Evolutionary conservation across 1,284 basidiomycete genomes (phyloP), one percentile per base, ranked within the genome.

Genomic region (Tetrapyrgos nigripes): DNA sequence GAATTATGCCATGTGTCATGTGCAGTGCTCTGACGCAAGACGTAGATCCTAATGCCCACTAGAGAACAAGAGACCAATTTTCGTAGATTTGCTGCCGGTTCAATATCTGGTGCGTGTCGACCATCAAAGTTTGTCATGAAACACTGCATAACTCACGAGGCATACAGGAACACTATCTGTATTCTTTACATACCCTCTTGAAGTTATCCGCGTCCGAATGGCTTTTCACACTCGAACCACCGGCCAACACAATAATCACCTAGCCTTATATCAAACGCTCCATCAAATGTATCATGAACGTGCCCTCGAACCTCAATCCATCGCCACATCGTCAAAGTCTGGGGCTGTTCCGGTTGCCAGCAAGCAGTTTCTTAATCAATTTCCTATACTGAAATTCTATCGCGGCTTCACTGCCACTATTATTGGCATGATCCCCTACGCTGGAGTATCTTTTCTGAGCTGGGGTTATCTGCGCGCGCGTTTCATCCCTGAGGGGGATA

Each of bases 401-500:
- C 91, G 97, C 29, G 97, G 97, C 8, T 98, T 99, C 76, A 88
- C 89, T 10, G 92, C 96, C 33, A 95, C 94, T n/a, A 76, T 97
- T 45, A 74, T 86, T 23, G 96, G 96, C 44, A 98, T 98, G 87
- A 82, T 99, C 19, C 97, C 97, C 0, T 99, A 99, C 69, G 96
- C 96, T 1, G 97, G 97, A 8, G 96, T 95, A 1, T 94, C 93
- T 11, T 99, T 99, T 79, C 84, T 99, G 55, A 89, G 90, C 21
- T 98, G 94, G 89, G 95, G 93, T 43, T 91, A 85, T 63, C 83
- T 96, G 46, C 91, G 92, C 64, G 81, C 90, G 3, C 78, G 79
- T 54, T 79, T 94, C 57, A 76, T 89, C 26, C 84, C 84, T 31
- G 76, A 77, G 44, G 63, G 74, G n/a, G n/a, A n/a, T n/a, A n/a